Base-by-base conservation (phyloP, 1,284 basidiomycete genomes). In the Leccinum variabile region DNA sequence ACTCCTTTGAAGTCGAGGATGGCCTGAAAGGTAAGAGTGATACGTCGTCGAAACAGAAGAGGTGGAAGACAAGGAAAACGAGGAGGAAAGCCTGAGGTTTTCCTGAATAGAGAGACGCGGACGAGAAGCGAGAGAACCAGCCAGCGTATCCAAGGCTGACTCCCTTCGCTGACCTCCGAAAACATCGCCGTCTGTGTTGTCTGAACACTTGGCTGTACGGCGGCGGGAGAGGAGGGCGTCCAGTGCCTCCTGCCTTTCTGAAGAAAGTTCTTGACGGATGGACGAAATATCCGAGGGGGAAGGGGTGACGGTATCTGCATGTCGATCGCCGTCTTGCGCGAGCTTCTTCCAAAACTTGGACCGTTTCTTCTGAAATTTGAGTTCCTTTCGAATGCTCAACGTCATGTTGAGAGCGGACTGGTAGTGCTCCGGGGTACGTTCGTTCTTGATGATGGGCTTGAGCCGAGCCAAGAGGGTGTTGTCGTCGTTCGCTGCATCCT, bases 201-300 rank as follows among this genome's bases (percentile, higher is more conserved):
- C 67, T 22, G 60, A 39, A 54, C 61, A 46, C 28, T 59, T 72
- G 28, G 50, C 57, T 9, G 54, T 22, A 32, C 64, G 71, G 14
- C 74, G 72, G 16, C 67, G 71, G n/a, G 72, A 54, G 41, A 75
- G 58, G 25, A 82, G 69, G 37, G 76, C 75, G 22, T 80, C 73
- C 11, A 80, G 70, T 28, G 76, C 79, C 44, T 63, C 68, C 63
- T 79, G 77, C 33, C 83, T 78, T 55, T 80, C 79, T 2, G 70
- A 67, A 58, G 79, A 70, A 14, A 84, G 70, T 35, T 69, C 68
- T 50, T 81, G 79, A 25, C 74, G 72, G 49, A 84, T 75, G 1
- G 82, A 82, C 18, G 83, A 84, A 39, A 87, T 78, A 33, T 79
- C 75, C 22, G 85, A 86, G 4, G 76, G 74, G 1, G 83, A 85